Base-by-base conservation (phyloP, 2,329 filamentous ascomycete species). In the Diaporthe vexans region DNA sequence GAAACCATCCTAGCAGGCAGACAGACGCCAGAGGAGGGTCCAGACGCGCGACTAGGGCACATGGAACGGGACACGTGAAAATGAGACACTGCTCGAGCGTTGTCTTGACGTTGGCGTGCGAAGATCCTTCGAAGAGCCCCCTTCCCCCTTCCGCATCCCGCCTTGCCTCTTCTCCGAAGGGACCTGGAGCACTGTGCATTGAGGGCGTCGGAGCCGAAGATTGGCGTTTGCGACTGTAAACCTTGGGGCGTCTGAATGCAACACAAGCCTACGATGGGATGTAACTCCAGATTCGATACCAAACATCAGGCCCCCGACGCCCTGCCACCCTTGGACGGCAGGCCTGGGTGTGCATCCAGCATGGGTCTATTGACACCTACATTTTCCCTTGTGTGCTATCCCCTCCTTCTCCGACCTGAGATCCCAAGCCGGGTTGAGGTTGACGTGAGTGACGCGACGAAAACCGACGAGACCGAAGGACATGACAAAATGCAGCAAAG, bases 221-320 rank as follows among this genome's bases (percentile, higher is more conserved):
- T 54, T 54, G 63, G 48, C 63, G 63, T 68, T 68, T 51, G 63
- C 48, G 52, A 68, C 33, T 54, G 48, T 54, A 48, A 68, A 68
- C 63, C 63, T 68, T 54, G 63, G 48, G 63, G 46, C 46, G 46
- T 40, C 46, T 54, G 63, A 19, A 68, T 68, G 63, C 63, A 54
- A 68, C 63, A 68, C 63, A 68, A 68, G 63, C 63, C 63, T 40
- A 21, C 63, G 63, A 68, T 68, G 63, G 63, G 48, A 68, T 68
- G 63, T 68, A 68, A 68, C 63, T 68, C 63, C 63, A 68, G 63
- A 68, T 68, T 68, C 63, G 63, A 68, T 68, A 54, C 63, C 63
- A 54, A 54, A 68, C 63, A 68, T 68, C 63, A 68, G 21, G 48
- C 63, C 63, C 63, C 48, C 63, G 33, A 68, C 8, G 48, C 17